Evolutionary conservation across 495 filamentous ascomycete genomes (phyloP).

Genomic region (Amorphotheca resinae): DNA sequence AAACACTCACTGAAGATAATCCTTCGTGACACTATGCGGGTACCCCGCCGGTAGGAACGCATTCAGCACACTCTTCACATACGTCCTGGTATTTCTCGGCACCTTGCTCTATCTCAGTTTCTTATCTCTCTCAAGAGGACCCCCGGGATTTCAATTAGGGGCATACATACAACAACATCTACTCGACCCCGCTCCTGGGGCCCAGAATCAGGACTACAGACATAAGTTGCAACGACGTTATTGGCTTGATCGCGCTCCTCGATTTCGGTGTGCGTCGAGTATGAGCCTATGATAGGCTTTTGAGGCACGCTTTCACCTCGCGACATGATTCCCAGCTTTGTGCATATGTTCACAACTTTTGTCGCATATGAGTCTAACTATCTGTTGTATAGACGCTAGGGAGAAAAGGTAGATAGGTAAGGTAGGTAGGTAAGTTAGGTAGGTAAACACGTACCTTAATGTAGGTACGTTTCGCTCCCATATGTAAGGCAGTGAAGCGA

Average conservation of each 20-base stretch:
- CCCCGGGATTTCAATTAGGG: background rate
- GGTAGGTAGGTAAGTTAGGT: too few relatives aligned
- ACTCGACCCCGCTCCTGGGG: slow-evolving; percentile 6
- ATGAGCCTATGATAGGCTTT: background rate
- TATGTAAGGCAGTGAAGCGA: too few relatives aligned
- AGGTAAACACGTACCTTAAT: too few relatives aligned
- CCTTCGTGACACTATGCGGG: slow-evolving; percentile 78
- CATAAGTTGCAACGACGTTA: slow-evolving; percentile 34
- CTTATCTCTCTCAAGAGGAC: too few relatives aligned
- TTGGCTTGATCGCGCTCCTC: slow-evolving; percentile 40
- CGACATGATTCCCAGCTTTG: background rate
- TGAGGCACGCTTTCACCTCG: slow-evolving; percentile 8
- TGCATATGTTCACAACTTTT: background rate
- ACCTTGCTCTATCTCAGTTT: too few relatives aligned
- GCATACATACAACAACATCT: slow-evolving; percentile 20
- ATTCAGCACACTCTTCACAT: slow-evolving; percentile 33
- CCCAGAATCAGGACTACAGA: slow-evolving; percentile 15
- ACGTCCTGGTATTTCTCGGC: slow-evolving; percentile 10
- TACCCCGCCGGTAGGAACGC: slow-evolving; percentile 90
- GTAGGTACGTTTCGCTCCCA: too few relatives aligned
- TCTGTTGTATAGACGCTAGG: too few relatives aligned
- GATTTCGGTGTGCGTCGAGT: slow-evolving; percentile 17
- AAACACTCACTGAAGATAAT: slow-evolving; percentile 65
- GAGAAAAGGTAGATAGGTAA: too few relatives aligned
- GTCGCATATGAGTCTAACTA: too few relatives aligned